A percentile compares a stretch with the other conserved stretches of the same genome.
phyloP scores from a whole-genome alignment of 1,284 basidiomycete species.

The Earliella scabrosa region DNA sequence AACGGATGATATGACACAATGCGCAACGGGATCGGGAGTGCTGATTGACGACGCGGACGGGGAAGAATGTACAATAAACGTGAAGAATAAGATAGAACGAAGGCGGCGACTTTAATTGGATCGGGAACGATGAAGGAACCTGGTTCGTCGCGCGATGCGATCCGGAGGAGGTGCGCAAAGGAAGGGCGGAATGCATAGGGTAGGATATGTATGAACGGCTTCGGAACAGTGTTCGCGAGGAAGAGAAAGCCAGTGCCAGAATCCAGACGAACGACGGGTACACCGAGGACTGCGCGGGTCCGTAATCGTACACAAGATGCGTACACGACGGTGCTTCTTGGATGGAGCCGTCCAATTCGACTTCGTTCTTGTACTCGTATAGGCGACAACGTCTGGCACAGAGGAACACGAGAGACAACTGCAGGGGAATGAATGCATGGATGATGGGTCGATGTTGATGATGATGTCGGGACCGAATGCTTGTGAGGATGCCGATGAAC shows the following conservation, averaged over 20 bases:
- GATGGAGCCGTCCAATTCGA: constrained; percentile 26
- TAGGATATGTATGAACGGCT: constrained; percentile 50
- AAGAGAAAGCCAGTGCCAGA: constrained; percentile 15
- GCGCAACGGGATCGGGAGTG: constrained; percentile 35
- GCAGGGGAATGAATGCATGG: constrained; percentile 72
- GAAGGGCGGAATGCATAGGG: constrained; percentile 51
- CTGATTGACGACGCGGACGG: constrained; percentile 37
- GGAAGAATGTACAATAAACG: constrained; percentile 56
- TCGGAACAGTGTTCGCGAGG: constrained; percentile 32
- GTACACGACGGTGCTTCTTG: constrained; percentile 28
- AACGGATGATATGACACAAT: constrained; percentile 39
- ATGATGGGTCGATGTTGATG: constrained; percentile 56
- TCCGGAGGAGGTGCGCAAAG: constrained; percentile 43
- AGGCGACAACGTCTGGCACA: constrained; percentile 35
- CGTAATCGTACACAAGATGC: constrained; percentile 43
- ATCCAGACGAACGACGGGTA: constrained; percentile 31
- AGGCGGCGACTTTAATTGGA: constrained; percentile 33
- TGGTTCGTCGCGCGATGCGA: constrained; percentile 50
- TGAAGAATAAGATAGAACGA: constrained; percentile 75
- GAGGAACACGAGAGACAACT: constrained; percentile 47
- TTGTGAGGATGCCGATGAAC: constrained; percentile 59
- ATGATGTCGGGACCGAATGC: constrained; percentile 58
- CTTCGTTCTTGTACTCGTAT: constrained; percentile 30
- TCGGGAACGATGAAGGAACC: constrained; percentile 30
- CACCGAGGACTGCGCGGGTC: constrained; percentile 41